These are phyloP conservation scores for Ophidiomyces ophidiicola DNA, from an alignment of 2,329 filamentous ascomycete genomes.

Conservation along the genomic window DNA sequence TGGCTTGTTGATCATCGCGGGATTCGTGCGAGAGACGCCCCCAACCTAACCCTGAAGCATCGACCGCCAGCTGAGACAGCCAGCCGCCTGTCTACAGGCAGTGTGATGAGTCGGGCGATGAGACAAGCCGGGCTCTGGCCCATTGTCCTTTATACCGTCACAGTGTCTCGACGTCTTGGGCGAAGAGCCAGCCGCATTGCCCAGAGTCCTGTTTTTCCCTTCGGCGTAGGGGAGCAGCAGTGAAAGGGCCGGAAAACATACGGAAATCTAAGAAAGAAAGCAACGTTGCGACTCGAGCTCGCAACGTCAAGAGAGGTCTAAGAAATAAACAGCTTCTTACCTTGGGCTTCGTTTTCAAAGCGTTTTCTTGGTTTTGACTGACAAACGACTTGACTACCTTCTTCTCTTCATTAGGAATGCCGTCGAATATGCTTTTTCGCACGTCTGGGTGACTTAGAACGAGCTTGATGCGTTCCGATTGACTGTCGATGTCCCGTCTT, in stretches of 20 bases:
- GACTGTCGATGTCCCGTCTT: conserved; percentile 61
- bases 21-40: background rate
- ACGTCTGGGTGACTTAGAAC: conserved; percentile 52
- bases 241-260: no score
- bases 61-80: conserved; percentile 5
- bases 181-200: no score
- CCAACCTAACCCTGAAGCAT: conserved; percentile 1
- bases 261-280: background rate
- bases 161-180: no score
- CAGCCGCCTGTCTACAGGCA: conserved; percentile 6
- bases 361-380: conserved; percentile 56
- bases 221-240: no score
- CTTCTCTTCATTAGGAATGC: conserved; percentile 42
- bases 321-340: conserved; percentile 37
- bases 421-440: conserved; percentile 52
- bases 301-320: conserved; percentile 1
- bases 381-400: conserved; percentile 59
- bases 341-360: conserved; percentile 77
- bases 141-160: conserved; percentile 6
- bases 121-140: conserved; percentile 1
- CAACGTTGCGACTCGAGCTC: conserved; percentile 1
- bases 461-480: conserved; percentile 56
- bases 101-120: conserved; percentile 8
- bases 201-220: no score
- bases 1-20: no score